Percentiles rank a stretch among this genome's conserved stretches.
phyloP scores from a whole-genome alignment of 2,329 filamentous ascomycete species.

The Xylariomycetidae sp. region DNA sequence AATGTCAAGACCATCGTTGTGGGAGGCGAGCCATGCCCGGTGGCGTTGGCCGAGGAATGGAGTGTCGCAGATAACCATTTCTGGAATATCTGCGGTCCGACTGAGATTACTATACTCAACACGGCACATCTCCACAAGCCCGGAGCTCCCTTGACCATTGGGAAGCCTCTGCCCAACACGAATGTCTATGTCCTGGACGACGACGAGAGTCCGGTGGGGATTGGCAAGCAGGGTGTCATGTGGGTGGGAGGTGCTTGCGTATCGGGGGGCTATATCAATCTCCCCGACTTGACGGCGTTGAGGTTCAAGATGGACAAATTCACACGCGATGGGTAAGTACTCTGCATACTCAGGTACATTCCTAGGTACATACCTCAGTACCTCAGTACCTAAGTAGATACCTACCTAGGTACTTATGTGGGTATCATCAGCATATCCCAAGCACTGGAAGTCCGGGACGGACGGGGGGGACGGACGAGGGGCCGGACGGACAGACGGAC shows the following conservation, averaged over 20 bases:
- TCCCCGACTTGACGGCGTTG: slow-evolving; percentile 44
- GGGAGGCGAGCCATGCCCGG: slow-evolving; percentile 44
- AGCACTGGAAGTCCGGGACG: no score
- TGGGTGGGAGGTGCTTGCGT: slow-evolving; percentile 55
- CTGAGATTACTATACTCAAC: slow-evolving; percentile 57
- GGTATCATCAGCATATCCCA: no score
- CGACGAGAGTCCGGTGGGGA: slow-evolving; percentile 35
- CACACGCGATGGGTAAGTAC: slow-evolving; percentile 42
- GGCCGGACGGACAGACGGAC: no score
- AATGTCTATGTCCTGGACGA: slow-evolving; percentile 51
- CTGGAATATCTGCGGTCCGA: slow-evolving; percentile 56
- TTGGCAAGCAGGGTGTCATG: slow-evolving; percentile 47
- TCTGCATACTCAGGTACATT: no score
- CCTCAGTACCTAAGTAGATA: no score
- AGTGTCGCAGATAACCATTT: slow-evolving; percentile 43
- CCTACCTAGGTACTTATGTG: no score
- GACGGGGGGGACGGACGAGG: no score
- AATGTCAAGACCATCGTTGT: slow-evolving; percentile 49
- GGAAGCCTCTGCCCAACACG: slow-evolving; percentile 52
- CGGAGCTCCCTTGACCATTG: slow-evolving; percentile 46
- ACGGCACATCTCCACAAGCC: slow-evolving; percentile 47
- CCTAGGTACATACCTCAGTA: no score
- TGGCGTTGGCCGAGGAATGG: slow-evolving; percentile 52
- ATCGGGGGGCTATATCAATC: slow-evolving; percentile 50
- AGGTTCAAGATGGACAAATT: slow-evolving; percentile 49